Evolutionary conservation across 441 rosid species (phyloP).

Genomic region (Erodium moschatum): DNA sequence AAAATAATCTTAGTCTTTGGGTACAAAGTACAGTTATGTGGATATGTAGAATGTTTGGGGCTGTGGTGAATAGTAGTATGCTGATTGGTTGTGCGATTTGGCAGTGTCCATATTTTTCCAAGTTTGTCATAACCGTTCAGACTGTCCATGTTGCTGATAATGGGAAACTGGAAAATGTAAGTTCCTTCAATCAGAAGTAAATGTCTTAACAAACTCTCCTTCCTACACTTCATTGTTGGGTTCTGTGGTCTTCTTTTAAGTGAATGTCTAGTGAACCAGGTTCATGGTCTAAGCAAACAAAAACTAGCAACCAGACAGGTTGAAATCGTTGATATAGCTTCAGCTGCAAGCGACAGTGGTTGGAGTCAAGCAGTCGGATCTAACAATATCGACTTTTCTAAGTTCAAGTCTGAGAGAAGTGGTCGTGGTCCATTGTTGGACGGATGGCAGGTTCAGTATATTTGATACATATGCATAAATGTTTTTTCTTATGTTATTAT

Average conservation of each 20-base stretch:
- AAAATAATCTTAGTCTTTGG: conserved; percentile 14
- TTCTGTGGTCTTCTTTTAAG: conserved; percentile 15
- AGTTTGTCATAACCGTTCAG: conserved; percentile 49
- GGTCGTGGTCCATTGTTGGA: conserved; percentile 54
- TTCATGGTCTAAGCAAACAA: conserved; percentile 43
- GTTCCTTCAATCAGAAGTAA: conserved; percentile 16
- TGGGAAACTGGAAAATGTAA: conserved; percentile 51
- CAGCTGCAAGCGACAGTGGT: conserved; percentile 33
- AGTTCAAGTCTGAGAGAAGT: conserved; percentile 46
- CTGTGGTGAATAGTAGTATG: too few species aligned
- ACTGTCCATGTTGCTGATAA: conserved; percentile 50
- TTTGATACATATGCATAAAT: neutral
- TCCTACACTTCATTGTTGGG: neutral
- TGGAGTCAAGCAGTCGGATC: conserved; percentile 49
- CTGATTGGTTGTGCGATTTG: conserved; percentile 19
- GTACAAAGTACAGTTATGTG: neutral
- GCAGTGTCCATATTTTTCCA: conserved; percentile 63
- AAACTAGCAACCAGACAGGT: conserved; percentile 44
- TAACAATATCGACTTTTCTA: conserved; percentile 36
- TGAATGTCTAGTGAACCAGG: conserved; percentile 28
- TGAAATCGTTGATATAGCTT: conserved; percentile 52
- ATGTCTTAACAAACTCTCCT: too few species aligned
- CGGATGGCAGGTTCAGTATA: conserved; percentile 53
- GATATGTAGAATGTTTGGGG: conserved; percentile 2
- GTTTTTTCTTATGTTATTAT: neutral